phyloP scores from a whole-genome alignment of 805 yeast species.

The Yarrowia phangngaensis region DNA sequence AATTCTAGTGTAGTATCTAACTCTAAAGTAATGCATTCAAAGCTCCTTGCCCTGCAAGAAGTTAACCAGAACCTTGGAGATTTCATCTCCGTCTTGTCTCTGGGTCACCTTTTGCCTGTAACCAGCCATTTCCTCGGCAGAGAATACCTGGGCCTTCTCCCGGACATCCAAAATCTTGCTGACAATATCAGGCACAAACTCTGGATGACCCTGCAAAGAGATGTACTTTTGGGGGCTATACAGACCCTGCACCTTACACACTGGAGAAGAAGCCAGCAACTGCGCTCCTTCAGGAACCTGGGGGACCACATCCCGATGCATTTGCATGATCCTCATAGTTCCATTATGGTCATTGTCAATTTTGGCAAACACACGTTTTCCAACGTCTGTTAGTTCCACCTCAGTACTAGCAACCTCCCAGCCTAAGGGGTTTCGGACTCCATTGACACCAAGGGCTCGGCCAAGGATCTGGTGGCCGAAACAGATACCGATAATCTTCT shows the following conservation, averaged over 20 bases:
- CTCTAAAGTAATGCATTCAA: too few relatives aligned
- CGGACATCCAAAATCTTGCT: conserved; percentile 29
- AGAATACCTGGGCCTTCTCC: conserved; percentile 1
- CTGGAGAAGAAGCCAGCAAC: conserved; percentile 53
- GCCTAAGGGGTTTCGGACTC: conserved; percentile 56
- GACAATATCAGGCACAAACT: conserved; percentile 48
- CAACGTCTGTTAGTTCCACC: conserved; percentile 47
- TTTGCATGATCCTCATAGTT: conserved; percentile 47
- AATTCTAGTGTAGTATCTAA: too few relatives aligned
- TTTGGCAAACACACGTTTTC: conserved; percentile 39
- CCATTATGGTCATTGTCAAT: conserved; percentile 33
- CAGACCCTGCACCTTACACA: conserved; percentile 65
- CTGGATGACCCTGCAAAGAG: conserved; percentile 90
- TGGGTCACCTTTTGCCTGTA: conserved; percentile 14
- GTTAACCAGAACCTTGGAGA: conserved; percentile 31
- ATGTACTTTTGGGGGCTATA: conserved; percentile 50
- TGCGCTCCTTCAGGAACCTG: conserved; percentile 42
- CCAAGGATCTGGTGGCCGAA: conserved; percentile 84
- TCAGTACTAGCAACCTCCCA: conserved; percentile 69
- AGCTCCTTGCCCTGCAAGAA: conserved; percentile 30
- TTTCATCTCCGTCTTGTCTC: conserved; percentile 31
- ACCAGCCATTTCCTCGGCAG: conserved; percentile 30
- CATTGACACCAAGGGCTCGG: conserved; percentile 59
- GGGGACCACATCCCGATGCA: conserved; percentile 57
- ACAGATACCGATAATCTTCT: conserved; percentile 52